These are phyloP conservation scores for Zalerion maritima DNA, from an alignment of 495 filamentous ascomycete genomes.

Conservation along the genomic window DNA sequence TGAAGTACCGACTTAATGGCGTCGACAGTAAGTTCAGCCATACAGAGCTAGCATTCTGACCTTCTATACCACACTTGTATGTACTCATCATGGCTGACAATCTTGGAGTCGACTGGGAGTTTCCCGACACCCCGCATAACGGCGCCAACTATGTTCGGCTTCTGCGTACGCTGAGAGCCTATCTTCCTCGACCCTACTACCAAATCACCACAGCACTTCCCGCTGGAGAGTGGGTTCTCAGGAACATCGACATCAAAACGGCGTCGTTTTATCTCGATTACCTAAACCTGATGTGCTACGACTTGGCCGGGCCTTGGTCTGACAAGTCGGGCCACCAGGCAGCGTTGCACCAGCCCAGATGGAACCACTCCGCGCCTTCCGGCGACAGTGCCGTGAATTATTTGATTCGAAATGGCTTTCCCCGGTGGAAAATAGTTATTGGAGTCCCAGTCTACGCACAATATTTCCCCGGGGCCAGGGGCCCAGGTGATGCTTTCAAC, in stretches of 20 bases:
- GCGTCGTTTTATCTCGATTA: constrained; percentile 48
- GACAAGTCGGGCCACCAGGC: constrained; percentile 54
- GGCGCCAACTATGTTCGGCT: constrained; percentile 54
- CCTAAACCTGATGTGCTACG: constrained; percentile 76
- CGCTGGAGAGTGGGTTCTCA: constrained; percentile 57
- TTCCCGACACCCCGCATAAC: constrained; percentile 45
- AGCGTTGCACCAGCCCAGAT: constrained; percentile 41
- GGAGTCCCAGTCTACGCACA: constrained; percentile 65
- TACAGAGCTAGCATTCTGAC: too few species aligned
- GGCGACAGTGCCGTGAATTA: constrained; percentile 49
- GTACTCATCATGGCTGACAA: constrained; percentile 1
- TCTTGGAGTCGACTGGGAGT: constrained; percentile 65
- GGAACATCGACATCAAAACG: constrained; percentile 48
- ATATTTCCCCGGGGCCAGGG: constrained; percentile 49
- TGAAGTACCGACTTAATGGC: constrained; percentile 54
- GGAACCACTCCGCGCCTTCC: constrained; percentile 26
- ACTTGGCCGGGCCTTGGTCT: constrained; percentile 65
- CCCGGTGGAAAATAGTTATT: constrained; percentile 50
- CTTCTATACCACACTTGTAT: neutral
- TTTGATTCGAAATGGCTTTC: constrained; percentile 43
- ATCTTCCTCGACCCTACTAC: constrained; percentile 45
- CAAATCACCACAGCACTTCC: constrained; percentile 57
- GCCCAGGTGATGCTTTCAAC: constrained; percentile 41
- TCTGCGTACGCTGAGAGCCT: constrained; percentile 43
- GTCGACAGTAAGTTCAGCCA: constrained; percentile 46